Conservation (phyloP, 2,329 filamentous ascomycete genomes). For the Calonectria pseudoturangicola region DNA sequence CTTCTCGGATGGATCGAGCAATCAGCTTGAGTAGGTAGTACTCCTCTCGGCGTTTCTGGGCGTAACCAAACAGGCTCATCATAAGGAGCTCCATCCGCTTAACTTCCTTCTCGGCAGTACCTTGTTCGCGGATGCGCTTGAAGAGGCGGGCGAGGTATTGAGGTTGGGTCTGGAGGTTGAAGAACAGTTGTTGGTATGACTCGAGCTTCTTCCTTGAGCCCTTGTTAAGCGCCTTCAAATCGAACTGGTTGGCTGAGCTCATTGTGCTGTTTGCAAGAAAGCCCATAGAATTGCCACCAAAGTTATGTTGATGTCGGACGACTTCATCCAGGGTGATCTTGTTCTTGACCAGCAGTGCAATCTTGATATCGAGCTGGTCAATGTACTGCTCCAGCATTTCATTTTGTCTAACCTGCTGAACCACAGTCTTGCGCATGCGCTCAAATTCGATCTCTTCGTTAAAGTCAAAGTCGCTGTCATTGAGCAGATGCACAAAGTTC, state of each 20-base stretch:
- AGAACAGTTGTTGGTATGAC: conserved; percentile 98
- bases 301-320: conserved; percentile 96
- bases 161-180: conserved; percentile 96
- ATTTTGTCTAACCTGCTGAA: conserved; percentile 97
- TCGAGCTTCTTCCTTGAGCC: conserved; percentile 96
- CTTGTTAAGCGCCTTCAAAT: conserved; percentile 98
- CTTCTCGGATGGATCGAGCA: conserved; percentile 87
- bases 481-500: conserved; percentile 97
- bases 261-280: conserved; percentile 93
- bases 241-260: conserved; percentile 92
- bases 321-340: conserved; percentile 99
- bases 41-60: conserved; percentile 96
- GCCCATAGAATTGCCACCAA: conserved; percentile 90
- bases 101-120: conserved; percentile 91
- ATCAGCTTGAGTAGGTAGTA: conserved; percentile 97
- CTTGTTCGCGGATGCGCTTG: conserved; percentile 86
- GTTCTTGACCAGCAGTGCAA: conserved; percentile 98
- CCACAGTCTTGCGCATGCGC: conserved; percentile 93
- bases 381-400: conserved; percentile 99
- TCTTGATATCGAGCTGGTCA: conserved; percentile 98
- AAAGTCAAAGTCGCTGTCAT: conserved; percentile 99
- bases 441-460: conserved; percentile 99
- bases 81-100: conserved; percentile 94
- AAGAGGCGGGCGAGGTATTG: conserved; percentile 95
- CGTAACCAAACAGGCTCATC: conserved; percentile 98